Conservation (phyloP, 805 yeast genomes). For the Yarrowia divulgata region DNA sequence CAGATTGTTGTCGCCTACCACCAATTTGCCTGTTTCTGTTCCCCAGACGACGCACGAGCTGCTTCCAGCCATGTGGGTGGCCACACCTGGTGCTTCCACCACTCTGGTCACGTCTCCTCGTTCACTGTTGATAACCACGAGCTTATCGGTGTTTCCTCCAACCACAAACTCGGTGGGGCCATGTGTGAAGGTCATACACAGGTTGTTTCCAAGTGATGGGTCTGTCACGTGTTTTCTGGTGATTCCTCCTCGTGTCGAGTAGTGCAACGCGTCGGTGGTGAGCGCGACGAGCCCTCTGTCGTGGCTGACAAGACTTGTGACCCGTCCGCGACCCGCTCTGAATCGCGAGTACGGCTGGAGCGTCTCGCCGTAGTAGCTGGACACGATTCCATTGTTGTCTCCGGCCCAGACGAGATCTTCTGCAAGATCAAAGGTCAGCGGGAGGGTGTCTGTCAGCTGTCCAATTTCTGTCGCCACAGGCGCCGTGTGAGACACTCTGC, state of each 20-base stretch:
- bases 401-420: constrained; percentile 88
- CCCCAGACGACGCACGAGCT: constrained; percentile 39
- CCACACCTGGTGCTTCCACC: constrained; percentile 43
- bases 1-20: constrained; percentile 49
- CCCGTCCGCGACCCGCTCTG: constrained; percentile 59
- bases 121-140: constrained; percentile 50
- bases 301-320: constrained; percentile 61
- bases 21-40: constrained; percentile 39
- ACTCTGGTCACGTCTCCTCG: constrained; percentile 50
- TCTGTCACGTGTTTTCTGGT: constrained; percentile 50
- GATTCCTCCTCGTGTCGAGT: constrained; percentile 66
- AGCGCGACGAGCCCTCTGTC: constrained; percentile 66
- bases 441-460: constrained; percentile 41
- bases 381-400: constrained; percentile 57
- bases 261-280: constrained; percentile 59
- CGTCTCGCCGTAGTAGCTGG: constrained; percentile 56
- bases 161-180: constrained; percentile 50
- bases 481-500: constrained; percentile 42
- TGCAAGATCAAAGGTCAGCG: constrained; percentile 67
- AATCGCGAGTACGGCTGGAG: constrained; percentile 66
- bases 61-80: constrained; percentile 30
- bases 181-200: constrained; percentile 47
- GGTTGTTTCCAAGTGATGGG: constrained; percentile 45
- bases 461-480: constrained; percentile 42
- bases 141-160: constrained; percentile 47